These are phyloP conservation scores for Strobilomyces confusus DNA, from an alignment of 768 basidiomycete species.

Conservation along the genomic window DNA sequence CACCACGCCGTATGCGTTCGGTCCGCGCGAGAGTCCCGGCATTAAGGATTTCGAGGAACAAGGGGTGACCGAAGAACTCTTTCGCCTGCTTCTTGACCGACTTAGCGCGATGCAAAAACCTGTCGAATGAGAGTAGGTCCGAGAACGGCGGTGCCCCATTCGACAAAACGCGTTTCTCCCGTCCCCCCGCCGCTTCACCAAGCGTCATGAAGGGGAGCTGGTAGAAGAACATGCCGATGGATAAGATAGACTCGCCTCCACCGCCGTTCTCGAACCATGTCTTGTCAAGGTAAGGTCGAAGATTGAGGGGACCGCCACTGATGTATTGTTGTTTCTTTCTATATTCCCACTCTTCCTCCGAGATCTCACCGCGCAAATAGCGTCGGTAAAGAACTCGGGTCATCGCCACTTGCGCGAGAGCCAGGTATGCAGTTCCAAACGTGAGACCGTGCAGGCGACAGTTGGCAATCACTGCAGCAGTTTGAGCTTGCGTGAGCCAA, in stretches of 20 bases:
- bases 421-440: conserved; percentile 47
- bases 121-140: conserved; percentile 38
- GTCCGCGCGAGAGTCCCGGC: conserved; percentile 12
- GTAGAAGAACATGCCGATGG: conserved; percentile 42
- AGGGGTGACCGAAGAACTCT: conserved; percentile 36
- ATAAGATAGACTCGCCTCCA: conserved; percentile 36
- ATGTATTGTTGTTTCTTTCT: background rate
- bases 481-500: conserved; percentile 30
- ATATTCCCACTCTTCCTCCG: conserved; percentile 1
- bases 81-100: conserved; percentile 35
- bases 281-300: conserved; percentile 45
- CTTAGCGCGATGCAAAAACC: conserved; percentile 44
- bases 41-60: conserved; percentile 41
- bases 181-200: conserved; percentile 5
- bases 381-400: conserved; percentile 48
- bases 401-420: conserved; percentile 50
- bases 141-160: conserved; percentile 37
- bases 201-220: conserved; percentile 47
- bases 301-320: conserved; percentile 36
- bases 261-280: conserved; percentile 46
- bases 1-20: background rate
- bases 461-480: conserved; percentile 30
- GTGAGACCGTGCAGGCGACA: conserved; percentile 45
- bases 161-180: background rate
- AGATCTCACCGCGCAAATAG: conserved; percentile 15